A percentile compares a stretch with the other conserved stretches of the same genome.
Conservation (phyloP, 768 basidiomycete genomes). For the Strobilomyces confusus region DNA sequence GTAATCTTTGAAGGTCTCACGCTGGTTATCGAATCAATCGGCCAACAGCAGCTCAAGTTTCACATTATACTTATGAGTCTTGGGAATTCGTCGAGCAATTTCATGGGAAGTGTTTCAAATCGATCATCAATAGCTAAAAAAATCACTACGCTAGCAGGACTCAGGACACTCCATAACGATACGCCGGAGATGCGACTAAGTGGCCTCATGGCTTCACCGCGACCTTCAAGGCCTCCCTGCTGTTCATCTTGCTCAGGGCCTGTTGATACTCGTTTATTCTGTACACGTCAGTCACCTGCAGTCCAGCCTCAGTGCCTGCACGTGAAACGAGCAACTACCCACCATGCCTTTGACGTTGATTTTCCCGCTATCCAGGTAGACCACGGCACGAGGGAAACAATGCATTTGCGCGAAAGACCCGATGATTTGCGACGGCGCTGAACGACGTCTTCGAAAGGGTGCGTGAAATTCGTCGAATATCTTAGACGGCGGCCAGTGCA, state of each 20-base stretch:
- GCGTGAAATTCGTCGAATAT: slow-evolving; percentile 42
- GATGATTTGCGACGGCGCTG: slow-evolving; percentile 52
- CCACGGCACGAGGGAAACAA: slow-evolving; percentile 86
- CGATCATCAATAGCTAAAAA: too few species aligned
- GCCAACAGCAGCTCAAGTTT: too few species aligned
- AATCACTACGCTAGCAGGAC: neutral
- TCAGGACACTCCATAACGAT: neutral
- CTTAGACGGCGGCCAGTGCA: slow-evolving; percentile 80
- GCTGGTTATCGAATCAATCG: too few species aligned
- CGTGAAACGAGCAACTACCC: neutral
- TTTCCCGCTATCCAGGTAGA: slow-evolving; percentile 80
- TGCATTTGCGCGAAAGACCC: slow-evolving; percentile 82
- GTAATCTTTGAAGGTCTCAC: too few species aligned
- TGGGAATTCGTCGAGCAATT: too few species aligned
- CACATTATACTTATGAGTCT: too few species aligned
- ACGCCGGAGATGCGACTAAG: neutral
- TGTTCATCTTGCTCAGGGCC: slow-evolving; percentile 68
- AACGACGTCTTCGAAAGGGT: neutral
- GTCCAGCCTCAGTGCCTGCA: neutral
- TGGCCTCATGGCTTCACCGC: slow-evolving; percentile 45
- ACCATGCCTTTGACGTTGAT: slow-evolving; percentile 76
- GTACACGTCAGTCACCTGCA: slow-evolving; percentile 47
- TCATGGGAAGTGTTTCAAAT: too few species aligned
- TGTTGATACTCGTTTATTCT: slow-evolving; percentile 61
- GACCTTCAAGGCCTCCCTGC: slow-evolving; percentile 52